Conservation (phyloP, 2,329 filamentous ascomycete species). For the Diaporthe sp. region DNA sequence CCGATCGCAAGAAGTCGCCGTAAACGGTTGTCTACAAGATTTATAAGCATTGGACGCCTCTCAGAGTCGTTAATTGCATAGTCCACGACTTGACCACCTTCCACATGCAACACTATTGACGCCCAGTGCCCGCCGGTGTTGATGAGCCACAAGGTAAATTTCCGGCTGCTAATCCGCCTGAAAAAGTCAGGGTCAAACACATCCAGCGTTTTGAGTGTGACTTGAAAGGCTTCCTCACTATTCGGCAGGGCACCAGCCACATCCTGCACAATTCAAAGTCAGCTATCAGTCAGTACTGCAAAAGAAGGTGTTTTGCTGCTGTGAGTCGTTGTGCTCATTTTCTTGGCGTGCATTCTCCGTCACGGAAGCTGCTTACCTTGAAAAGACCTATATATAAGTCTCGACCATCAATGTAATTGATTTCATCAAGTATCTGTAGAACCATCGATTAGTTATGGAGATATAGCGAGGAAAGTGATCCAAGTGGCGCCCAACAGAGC, state of each 20-base stretch:
- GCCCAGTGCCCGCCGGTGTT: not conserved
- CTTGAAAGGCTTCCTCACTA: not conserved
- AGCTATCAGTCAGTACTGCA: not conserved
- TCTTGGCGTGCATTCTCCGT: too few relatives aligned
- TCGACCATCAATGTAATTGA: not conserved
- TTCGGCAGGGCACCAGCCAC: not conserved
- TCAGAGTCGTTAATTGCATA: slow-evolving; percentile 6
- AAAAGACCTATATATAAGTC: not conserved
- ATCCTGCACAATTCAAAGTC: not conserved
- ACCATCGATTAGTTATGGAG: not conserved
- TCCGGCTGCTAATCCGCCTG: not conserved
- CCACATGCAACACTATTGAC: not conserved
- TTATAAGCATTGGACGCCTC: not conserved
- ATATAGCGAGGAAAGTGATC: not conserved
- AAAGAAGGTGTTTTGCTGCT: not conserved
- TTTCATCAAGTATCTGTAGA: not conserved
- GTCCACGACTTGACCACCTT: not conserved
- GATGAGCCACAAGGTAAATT: slow-evolving; percentile 1
- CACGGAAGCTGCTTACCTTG: not conserved
- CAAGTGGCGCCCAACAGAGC: not conserved
- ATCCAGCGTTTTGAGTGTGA: slow-evolving; percentile 2
- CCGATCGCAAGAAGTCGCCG: not conserved
- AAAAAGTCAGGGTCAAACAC: slow-evolving; percentile 26
- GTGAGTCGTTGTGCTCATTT: too few relatives aligned
- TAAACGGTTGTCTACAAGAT: not conserved